These are phyloP conservation scores for Aspergillus sclerotioniger DNA, from an alignment of 495 filamentous ascomycete species.

Conservation along the genomic window DNA sequence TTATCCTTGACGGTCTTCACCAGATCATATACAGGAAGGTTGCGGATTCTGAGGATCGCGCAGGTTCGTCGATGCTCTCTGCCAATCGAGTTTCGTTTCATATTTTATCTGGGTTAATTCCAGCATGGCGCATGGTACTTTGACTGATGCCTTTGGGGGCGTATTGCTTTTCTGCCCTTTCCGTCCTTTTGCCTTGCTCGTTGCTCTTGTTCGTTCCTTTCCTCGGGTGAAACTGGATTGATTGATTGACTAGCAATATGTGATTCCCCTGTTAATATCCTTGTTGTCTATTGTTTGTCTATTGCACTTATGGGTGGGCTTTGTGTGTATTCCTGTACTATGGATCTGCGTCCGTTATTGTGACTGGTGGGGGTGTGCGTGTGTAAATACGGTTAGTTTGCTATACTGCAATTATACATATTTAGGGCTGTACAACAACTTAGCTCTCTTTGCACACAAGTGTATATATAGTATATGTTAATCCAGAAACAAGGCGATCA, in stretches of 20 bases:
- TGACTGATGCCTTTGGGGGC: slow-evolving; percentile 2
- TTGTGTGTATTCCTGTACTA: slow-evolving; percentile 8
- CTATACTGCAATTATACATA: neutral
- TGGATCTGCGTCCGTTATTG: neutral
- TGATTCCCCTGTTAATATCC: slow-evolving; percentile 19
- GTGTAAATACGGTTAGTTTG: slow-evolving; percentile 9
- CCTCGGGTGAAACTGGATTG: slow-evolving; percentile 1
- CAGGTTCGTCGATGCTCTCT: slow-evolving; percentile 21
- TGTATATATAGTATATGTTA: slow-evolving; percentile 4
- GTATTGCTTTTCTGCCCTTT: slow-evolving; percentile 4
- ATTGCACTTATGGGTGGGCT: slow-evolving; percentile 10
- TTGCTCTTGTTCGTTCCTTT: neutral
- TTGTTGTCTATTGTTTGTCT: slow-evolving; percentile 9
- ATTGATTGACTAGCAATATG: slow-evolving; percentile 9
- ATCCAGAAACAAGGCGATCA: neutral
- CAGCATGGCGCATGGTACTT: slow-evolving; percentile 10
- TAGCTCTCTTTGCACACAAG: neutral
- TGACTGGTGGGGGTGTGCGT: neutral
- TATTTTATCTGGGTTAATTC: slow-evolving; percentile 5
- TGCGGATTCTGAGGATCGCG: slow-evolving; percentile 12
- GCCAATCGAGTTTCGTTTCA: neutral
- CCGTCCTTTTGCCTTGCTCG: neutral
- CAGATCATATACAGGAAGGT: neutral
- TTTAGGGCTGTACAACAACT: neutral
- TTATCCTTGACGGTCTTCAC: neutral